These are phyloP conservation scores for Globisporangium uncinulatum DNA, from an alignment of 352 stramenopile species.

Conservation along the genomic window DNA sequence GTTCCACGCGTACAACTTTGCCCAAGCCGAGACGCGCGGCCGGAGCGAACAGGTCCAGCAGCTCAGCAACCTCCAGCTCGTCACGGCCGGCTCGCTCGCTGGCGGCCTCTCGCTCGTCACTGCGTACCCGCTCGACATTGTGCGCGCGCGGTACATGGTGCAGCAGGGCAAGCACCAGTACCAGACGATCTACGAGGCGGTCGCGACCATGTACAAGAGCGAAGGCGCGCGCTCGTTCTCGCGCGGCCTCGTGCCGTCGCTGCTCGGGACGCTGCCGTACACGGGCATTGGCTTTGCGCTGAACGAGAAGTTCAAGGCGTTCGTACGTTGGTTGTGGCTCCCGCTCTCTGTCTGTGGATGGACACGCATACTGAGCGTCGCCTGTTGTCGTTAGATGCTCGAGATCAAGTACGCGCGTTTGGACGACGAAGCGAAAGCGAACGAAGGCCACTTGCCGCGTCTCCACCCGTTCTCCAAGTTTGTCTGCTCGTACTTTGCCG, in stretches of 20 bases:
- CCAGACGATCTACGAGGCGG: slow-evolving; percentile 58
- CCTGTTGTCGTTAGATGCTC: slow-evolving; percentile 23
- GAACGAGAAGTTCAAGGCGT: slow-evolving; percentile 82
- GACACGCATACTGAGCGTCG: too few relatives aligned
- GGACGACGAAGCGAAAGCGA: slow-evolving; percentile 18
- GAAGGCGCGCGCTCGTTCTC: slow-evolving; percentile 66
- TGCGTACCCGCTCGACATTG: slow-evolving; percentile 79
- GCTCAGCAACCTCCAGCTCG: slow-evolving; percentile 71
- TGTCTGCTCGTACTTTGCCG: slow-evolving; percentile 77
- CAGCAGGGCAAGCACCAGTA: slow-evolving; percentile 80
- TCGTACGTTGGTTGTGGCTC: slow-evolving; percentile 21
- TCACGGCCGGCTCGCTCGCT: slow-evolving; percentile 64
- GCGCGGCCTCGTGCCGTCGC: slow-evolving; percentile 62
- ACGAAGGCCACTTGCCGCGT: slow-evolving; percentile 11
- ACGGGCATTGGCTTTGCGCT: slow-evolving; percentile 82
- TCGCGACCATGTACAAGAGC: slow-evolving; percentile 71
- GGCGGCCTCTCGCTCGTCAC: slow-evolving; percentile 66
- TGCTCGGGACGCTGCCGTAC: slow-evolving; percentile 82
- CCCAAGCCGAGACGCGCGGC: slow-evolving; percentile 29
- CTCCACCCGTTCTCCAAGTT: slow-evolving; percentile 80
- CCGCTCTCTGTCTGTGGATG: neutral
- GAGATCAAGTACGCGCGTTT: slow-evolving; percentile 36
- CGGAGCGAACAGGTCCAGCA: slow-evolving; percentile 36
- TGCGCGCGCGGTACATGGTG: slow-evolving; percentile 82
- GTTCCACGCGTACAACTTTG: slow-evolving; percentile 76